Percentiles rank a stretch among this genome's conserved stretches.
These are phyloP conservation scores for Akanthomyces dipterigenus DNA, from an alignment of 2,329 filamentous ascomycete genomes.

Conservation along the genomic window DNA sequence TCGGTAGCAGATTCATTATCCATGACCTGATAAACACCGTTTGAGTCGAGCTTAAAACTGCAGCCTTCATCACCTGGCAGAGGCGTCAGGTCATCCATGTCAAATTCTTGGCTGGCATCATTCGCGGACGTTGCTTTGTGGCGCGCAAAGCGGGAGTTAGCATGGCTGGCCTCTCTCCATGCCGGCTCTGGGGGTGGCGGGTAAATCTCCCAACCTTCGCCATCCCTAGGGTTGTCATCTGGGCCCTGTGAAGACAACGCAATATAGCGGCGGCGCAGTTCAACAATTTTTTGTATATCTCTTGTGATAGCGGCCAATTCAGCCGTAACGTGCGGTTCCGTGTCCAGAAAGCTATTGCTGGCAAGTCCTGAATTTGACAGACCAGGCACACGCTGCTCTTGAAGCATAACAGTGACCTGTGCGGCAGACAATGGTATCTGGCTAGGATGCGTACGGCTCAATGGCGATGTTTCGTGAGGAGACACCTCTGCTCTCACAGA, in stretches of 20 bases:
- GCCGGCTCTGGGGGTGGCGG: conserved; percentile 86
- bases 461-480: background rate
- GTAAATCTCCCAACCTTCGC: conserved; percentile 78
- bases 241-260: conserved; percentile 73
- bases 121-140: conserved; percentile 77
- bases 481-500: background rate
- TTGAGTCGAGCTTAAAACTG: conserved; percentile 72
- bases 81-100: conserved; percentile 69
- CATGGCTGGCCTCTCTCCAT: conserved; percentile 49
- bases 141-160: conserved; percentile 28
- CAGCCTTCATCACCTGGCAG: conserved; percentile 64
- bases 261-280: conserved; percentile 85
- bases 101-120: conserved; percentile 88
- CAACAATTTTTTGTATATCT: conserved; percentile 84
- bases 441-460: background rate
- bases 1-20: conserved; percentile 57
- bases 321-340: conserved; percentile 71
- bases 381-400: conserved; percentile 32
- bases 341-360: conserved; percentile 61
- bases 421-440: background rate
- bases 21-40: conserved; percentile 89
- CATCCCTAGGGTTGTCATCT: conserved; percentile 82
- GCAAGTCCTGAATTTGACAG: conserved; percentile 49
- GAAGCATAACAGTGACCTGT: background rate
- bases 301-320: conserved; percentile 83